phyloP scores from a whole-genome alignment of 192 early-diverging fungal species.

The Coemansia reversa region DNA sequence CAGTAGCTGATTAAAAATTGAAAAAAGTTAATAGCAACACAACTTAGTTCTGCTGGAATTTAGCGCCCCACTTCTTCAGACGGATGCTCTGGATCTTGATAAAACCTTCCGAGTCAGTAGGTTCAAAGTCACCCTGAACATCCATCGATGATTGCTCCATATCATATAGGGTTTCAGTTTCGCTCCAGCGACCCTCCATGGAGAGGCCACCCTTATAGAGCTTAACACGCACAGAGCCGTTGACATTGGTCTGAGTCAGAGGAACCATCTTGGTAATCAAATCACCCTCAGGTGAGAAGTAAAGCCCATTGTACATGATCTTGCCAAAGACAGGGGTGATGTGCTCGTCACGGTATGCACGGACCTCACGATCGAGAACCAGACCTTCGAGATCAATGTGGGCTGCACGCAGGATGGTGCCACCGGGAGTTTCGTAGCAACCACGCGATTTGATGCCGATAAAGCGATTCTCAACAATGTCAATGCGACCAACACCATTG shows the following conservation, averaged over 20 bases:
- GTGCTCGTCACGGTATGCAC: conserved; percentile 89
- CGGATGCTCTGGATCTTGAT: conserved; percentile 98
- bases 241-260: conserved; percentile 81
- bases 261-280: conserved; percentile 81
- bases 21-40: background rate
- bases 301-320: conserved; percentile 92
- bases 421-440: conserved; percentile 99
- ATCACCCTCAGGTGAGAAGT: conserved; percentile 95
- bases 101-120: conserved; percentile 92
- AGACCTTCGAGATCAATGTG: conserved; percentile 97
- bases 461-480: conserved; percentile 99
- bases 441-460: conserved; percentile 99
- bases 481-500: conserved; percentile 97
- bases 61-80: conserved; percentile 77
- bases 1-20: background rate
- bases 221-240: conserved; percentile 91
- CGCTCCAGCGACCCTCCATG: conserved; percentile 87
- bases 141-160: conserved; percentile 97
- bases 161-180: conserved; percentile 86
- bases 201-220: conserved; percentile 93
- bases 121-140: conserved; percentile 86
- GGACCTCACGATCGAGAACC: conserved; percentile 92
- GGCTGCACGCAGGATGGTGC: conserved; percentile 91
- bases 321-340: conserved; percentile 75
- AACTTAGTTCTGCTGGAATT: conserved; percentile 41